Evolutionary conservation across 2,329 filamentous ascomycete genomes (phyloP).

Genomic region (Hypomyces rosellus): DNA sequence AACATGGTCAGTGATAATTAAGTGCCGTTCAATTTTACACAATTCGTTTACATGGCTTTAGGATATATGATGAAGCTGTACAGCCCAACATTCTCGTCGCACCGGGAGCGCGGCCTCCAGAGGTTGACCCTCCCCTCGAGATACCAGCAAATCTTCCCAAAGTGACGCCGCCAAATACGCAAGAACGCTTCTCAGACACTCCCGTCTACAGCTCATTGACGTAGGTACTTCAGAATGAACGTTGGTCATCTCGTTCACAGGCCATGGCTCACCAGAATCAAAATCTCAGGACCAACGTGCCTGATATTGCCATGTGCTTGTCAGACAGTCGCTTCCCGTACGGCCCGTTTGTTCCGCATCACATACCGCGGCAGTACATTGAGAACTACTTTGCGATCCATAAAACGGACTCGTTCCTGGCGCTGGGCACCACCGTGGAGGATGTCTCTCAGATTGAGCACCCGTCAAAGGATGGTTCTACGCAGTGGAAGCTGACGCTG

Average conservation of each 20-base stretch:
- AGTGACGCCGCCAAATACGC: conserved; percentile 32
- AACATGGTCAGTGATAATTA: conserved; percentile 31
- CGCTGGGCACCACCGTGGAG: conserved; percentile 46
- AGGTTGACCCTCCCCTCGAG: conserved; percentile 39
- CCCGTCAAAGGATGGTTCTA: conserved; percentile 6
- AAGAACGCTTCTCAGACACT: conserved; percentile 41
- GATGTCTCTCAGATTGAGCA: conserved; percentile 32
- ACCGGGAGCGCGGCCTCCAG: conserved; percentile 38
- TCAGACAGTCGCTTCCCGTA: conserved; percentile 48
- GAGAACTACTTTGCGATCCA: conserved; percentile 49
- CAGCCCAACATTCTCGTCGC: conserved; percentile 25
- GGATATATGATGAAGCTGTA: conserved; percentile 46
- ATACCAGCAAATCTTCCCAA: conserved; percentile 37
- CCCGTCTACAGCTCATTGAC: conserved; percentile 47
- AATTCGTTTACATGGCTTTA: conserved; percentile 16
- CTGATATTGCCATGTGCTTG: conserved; percentile 50
- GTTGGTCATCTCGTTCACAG: too few species aligned
- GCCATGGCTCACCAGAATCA: background rate
- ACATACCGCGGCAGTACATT: conserved; percentile 49
- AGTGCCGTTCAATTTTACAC: too few species aligned
- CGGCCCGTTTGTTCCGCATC: conserved; percentile 50
- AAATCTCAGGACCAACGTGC: conserved; percentile 44
- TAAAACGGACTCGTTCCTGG: conserved; percentile 38
- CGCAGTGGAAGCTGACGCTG: conserved; percentile 41
- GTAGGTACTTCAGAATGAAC: conserved; percentile 24